These are phyloP conservation scores for Cutaneotrichosporon dermatis DNA, from an alignment of 1,284 basidiomycete species.

Conservation along the genomic window DNA sequence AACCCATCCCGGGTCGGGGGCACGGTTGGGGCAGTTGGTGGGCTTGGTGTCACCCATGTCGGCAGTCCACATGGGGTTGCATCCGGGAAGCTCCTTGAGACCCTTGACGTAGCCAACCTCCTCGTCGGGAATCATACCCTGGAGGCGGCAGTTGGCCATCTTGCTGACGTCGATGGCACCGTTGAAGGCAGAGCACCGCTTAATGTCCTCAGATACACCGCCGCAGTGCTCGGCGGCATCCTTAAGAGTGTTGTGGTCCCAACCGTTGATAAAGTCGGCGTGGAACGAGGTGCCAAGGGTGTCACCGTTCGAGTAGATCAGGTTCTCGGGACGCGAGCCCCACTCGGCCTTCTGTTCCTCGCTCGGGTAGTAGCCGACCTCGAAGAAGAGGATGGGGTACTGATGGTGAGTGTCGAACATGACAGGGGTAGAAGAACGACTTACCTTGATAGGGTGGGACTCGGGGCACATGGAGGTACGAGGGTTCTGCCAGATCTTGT, in stretches of 20 bases:
- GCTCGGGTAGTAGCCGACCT: slow-evolving; percentile 26
- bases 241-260: slow-evolving; percentile 43
- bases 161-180: not conserved
- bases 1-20: slow-evolving; percentile 9
- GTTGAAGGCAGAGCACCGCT: not conserved
- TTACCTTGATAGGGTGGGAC: slow-evolving; percentile 28
- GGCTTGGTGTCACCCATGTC: slow-evolving; percentile 11
- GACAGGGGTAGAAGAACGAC: not conserved
- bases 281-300: slow-evolving; percentile 47
- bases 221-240: slow-evolving; percentile 43
- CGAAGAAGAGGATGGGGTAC: slow-evolving; percentile 46
- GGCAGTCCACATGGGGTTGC: slow-evolving; percentile 16
- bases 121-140: slow-evolving; percentile 17
- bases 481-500: not conserved
- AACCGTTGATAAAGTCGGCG: slow-evolving; percentile 49
- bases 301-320: slow-evolving; percentile 43
- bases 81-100: slow-evolving; percentile 12
- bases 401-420: not conserved
- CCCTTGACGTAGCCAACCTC: slow-evolving; percentile 8
- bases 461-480: slow-evolving; percentile 40
- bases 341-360: slow-evolving; percentile 1
- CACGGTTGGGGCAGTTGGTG: slow-evolving; percentile 1
- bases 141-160: slow-evolving; percentile 5
- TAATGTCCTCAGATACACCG: slow-evolving; percentile 1
- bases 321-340: slow-evolving; percentile 3